Conservation (phyloP, 2,329 filamentous ascomycete species). For the Chrysoporthe deuterocubensis region DNA sequence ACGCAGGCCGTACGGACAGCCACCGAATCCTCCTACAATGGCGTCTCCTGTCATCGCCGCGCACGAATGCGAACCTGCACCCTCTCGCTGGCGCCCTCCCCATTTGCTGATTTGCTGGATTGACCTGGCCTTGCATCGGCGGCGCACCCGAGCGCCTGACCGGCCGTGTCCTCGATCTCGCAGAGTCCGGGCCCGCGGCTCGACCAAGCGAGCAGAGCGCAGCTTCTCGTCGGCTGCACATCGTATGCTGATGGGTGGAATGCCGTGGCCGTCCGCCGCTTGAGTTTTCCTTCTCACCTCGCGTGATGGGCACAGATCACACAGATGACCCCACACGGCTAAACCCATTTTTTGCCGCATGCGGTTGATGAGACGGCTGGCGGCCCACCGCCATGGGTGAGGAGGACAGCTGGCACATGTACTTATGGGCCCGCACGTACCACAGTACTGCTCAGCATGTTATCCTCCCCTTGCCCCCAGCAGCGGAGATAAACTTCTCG, state of each 20-base stretch:
- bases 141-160: not conserved
- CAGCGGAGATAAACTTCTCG: constrained; percentile 25
- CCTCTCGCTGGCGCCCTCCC: not conserved
- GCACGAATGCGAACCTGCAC: not conserved
- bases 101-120: not conserved
- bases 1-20: constrained; percentile 21
- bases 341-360: constrained; percentile 15
- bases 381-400: constrained; percentile 3
- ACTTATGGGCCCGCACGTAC: constrained; percentile 1
- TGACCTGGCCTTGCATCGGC: too few relatives aligned
- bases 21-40: constrained; percentile 21
- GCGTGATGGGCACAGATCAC: constrained; percentile 7
- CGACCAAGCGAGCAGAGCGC: constrained; percentile 3
- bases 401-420: constrained; percentile 20
- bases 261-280: constrained; percentile 1
- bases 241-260: not conserved
- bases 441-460: not conserved
- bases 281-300: constrained; percentile 10
- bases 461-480: constrained; percentile 10
- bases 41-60: not conserved
- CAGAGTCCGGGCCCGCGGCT: not conserved
- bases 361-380: constrained; percentile 12
- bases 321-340: constrained; percentile 1
- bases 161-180: not conserved
- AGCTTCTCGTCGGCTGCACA: not conserved